A percentile compares a stretch with the other conserved stretches of the same genome.
Conservation (phyloP, 352 stramenopile species). For the Pythium folliculosum region DNA sequence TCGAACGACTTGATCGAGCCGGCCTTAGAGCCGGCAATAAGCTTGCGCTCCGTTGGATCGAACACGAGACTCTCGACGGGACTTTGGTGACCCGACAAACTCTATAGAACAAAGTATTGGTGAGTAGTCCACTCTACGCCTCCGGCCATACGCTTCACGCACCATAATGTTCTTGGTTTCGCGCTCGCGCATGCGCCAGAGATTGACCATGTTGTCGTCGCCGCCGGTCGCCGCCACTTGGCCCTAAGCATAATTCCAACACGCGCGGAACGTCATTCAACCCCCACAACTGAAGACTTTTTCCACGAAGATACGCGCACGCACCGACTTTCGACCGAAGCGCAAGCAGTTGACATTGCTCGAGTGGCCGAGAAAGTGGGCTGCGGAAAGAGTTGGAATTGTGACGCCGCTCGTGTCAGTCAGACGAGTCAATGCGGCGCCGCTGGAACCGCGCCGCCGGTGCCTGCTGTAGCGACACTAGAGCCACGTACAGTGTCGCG, state of each 20-base stretch:
- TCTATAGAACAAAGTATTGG: conserved; percentile 37
- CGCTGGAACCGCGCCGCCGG: too few relatives aligned
- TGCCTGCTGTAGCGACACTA: neutral
- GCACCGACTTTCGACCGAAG: conserved; percentile 82
- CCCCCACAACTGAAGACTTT: neutral
- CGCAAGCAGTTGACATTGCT: conserved; percentile 83
- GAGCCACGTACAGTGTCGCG: conserved; percentile 53
- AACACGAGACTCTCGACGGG: conserved; percentile 82
- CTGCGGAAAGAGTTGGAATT: conserved; percentile 27
- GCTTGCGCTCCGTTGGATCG: conserved; percentile 71
- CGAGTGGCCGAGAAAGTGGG: conserved; percentile 79
- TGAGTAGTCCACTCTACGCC: too few relatives aligned
- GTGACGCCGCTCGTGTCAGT: neutral
- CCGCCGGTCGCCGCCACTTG: conserved; percentile 80
- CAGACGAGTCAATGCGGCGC: neutral
- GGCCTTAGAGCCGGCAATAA: conserved; percentile 74
- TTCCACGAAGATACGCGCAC: neutral
- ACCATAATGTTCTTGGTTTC: conserved; percentile 91
- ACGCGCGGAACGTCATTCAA: neutral
- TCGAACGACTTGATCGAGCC: conserved; percentile 89
- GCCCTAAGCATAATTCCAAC: conserved; percentile 33
- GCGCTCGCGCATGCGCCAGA: conserved; percentile 86
- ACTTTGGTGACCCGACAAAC: conserved; percentile 71
- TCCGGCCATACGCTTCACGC: neutral
- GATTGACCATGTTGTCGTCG: conserved; percentile 79